These are phyloP conservation scores for Cladophialophora immunda DNA, from an alignment of 2,329 filamentous ascomycete species.

Conservation along the genomic window DNA sequence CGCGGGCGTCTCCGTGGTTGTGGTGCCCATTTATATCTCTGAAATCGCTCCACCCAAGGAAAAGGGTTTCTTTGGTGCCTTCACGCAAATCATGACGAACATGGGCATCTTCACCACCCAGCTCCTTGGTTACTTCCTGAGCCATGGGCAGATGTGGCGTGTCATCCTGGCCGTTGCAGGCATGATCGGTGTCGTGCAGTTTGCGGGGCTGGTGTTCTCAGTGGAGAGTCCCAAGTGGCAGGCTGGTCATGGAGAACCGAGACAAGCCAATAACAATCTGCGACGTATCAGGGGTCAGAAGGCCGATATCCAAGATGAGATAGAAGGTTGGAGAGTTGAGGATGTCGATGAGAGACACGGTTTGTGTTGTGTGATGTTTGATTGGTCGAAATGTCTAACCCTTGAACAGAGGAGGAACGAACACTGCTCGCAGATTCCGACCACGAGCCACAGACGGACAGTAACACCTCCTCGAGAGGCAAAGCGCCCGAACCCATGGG, in stretches of 20 bases:
- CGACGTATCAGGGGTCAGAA: slow-evolving; percentile 77
- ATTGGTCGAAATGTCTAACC: slow-evolving; percentile 17
- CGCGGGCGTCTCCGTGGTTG: slow-evolving; percentile 88
- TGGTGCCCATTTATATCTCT: slow-evolving; percentile 93
- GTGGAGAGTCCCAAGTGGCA: slow-evolving; percentile 91
- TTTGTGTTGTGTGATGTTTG: slow-evolving; percentile 12
- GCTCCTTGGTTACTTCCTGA: slow-evolving; percentile 85
- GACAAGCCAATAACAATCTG: slow-evolving; percentile 71
- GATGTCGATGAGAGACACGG: slow-evolving; percentile 35
- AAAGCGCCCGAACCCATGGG: slow-evolving; percentile 57
- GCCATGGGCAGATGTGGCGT: slow-evolving; percentile 80
- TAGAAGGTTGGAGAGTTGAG: slow-evolving; percentile 65
- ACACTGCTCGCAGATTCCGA: slow-evolving; percentile 64
- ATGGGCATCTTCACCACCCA: slow-evolving; percentile 87
- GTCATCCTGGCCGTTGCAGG: slow-evolving; percentile 80
- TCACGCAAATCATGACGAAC: slow-evolving; percentile 95
- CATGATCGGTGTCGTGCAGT: slow-evolving; percentile 72
- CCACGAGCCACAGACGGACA: slow-evolving; percentile 12
- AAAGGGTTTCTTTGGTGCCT: slow-evolving; percentile 79
- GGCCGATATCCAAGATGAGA: slow-evolving; percentile 76
- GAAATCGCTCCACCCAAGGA: slow-evolving; percentile 82
- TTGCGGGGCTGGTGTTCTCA: slow-evolving; percentile 75
- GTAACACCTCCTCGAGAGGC: slow-evolving; percentile 33
- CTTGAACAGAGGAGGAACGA: slow-evolving; percentile 69
- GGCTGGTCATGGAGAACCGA: slow-evolving; percentile 69